These are phyloP conservation scores for Vitis rotundifolia DNA, from an alignment of 164 flowering plant species.

Conservation along the genomic window DNA sequence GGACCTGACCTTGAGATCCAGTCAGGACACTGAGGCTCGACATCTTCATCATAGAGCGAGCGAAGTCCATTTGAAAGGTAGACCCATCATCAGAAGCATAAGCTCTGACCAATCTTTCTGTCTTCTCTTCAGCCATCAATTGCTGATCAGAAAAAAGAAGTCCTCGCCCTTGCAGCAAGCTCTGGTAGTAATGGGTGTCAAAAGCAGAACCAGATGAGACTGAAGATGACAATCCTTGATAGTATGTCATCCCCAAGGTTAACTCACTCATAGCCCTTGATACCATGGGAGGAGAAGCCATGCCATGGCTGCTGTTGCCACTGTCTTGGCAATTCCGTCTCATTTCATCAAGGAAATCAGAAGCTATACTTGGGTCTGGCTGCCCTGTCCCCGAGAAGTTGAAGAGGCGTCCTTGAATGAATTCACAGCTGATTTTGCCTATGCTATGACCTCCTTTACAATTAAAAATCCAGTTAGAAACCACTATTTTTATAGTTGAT, in stretches of 20 bases:
- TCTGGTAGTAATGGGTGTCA: conserved; percentile 38
- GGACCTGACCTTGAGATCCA: conserved; percentile 44
- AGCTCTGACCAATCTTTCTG: conserved; percentile 33
- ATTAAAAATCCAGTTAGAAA: not conserved
- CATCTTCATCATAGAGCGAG: conserved; percentile 49
- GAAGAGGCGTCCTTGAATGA: conserved; percentile 22
- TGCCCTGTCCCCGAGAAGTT: conserved; percentile 28
- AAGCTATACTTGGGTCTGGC: conserved; percentile 30
- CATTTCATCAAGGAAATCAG: conserved; percentile 25
- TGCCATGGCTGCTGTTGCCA: conserved; percentile 4
- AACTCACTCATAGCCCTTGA: conserved; percentile 10
- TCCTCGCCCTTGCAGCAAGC: conserved; percentile 41
- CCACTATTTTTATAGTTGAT: too few species aligned
- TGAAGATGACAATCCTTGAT: conserved; percentile 12
- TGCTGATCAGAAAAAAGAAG: conserved; percentile 59
- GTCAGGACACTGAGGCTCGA: conserved; percentile 39
- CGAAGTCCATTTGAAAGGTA: conserved; percentile 46
- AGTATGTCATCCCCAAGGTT: conserved; percentile 13
- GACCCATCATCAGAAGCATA: conserved; percentile 51
- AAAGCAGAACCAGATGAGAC: conserved; percentile 28
- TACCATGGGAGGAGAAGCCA: not conserved
- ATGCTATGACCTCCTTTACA: conserved; percentile 27
- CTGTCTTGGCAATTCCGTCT: conserved; percentile 22
- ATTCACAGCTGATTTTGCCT: conserved; percentile 26
- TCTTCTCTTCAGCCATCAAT: conserved; percentile 41